Base-by-base conservation (phyloP, 306 rosid species). In the Inga laurina region DNA sequence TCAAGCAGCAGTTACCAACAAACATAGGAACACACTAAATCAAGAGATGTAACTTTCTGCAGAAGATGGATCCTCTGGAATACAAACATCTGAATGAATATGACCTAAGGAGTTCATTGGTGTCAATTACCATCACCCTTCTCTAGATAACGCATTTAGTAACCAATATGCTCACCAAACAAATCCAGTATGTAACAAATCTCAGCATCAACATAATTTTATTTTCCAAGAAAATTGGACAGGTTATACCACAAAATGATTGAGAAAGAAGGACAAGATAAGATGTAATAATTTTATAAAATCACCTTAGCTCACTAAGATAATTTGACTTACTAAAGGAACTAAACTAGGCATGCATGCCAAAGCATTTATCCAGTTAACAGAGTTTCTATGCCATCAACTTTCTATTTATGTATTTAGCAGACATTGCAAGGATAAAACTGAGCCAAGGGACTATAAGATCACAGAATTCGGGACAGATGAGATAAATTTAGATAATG, bases 381-480 rank as follows among this genome's bases (percentile, higher is more conserved):
- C 62, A 30, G 43, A 34, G 67, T 70, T 51, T 80, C 13, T 22
- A 37, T 59, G 46, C 32, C 70, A 52, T 72, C 72, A 79, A 48
- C 65, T 75, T 75, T 82, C 74, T 75, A 35, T 84, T 15, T 44
- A 34, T 78, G 69, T 39, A 24, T 19, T 65, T 51, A 24, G 64
- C 45, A 37, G 48, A 76, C 85, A 81, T 34, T 72, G 71, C 46
- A 24, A 74, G 24, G 57, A 83, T 61, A 71, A 18, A 61, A 83
- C 83, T 69, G 44, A 65, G 43, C 43, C 43, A 32, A 32, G 43
- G 41, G 71, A 65, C n/a, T 32, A 65, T 30, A 32, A 12, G 19
- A 32, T 32, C 11, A 15, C 7, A 30, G 18, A 32, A 32, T 65
- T 30, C 4, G 34, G 21, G 71, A 54, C 75, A 45, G 22, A 79